Evolutionary conservation across 495 filamentous ascomycete species (phyloP).

Genomic region (Chaetomium fimeti): DNA sequence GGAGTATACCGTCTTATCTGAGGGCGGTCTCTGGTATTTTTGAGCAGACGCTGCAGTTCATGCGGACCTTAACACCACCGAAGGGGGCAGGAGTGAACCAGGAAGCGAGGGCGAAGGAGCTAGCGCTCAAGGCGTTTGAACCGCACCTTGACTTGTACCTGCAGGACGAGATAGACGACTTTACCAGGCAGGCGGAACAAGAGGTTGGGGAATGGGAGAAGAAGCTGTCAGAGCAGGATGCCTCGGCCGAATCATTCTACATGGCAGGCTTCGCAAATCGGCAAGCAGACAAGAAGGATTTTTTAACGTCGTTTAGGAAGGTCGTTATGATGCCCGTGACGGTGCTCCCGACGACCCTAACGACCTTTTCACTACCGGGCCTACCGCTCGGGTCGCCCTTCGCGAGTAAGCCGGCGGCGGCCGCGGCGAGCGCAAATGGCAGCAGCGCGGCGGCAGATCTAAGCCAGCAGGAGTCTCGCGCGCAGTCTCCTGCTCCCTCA

Average conservation of each 20-base stretch:
- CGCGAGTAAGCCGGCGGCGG: slow-evolving; percentile 43
- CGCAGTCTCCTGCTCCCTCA: slow-evolving; percentile 42
- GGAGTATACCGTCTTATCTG: slow-evolving; percentile 73
- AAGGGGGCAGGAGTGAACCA: slow-evolving; percentile 35
- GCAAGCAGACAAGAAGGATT: slow-evolving; percentile 94
- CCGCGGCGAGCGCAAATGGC: slow-evolving; percentile 33
- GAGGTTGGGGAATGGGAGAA: slow-evolving; percentile 86
- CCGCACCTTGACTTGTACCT: slow-evolving; percentile 91
- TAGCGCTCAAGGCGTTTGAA: slow-evolving; percentile 74
- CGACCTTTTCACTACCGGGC: slow-evolving; percentile 46
- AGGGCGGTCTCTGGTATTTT: slow-evolving; percentile 84
- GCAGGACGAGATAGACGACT: slow-evolving; percentile 85
- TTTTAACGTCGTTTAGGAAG: slow-evolving; percentile 94
- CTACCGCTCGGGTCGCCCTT: slow-evolving; percentile 49
- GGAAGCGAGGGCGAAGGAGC: slow-evolving; percentile 52
- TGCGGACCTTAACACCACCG: slow-evolving; percentile 61
- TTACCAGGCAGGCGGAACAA: slow-evolving; percentile 68
- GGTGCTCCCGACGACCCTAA: slow-evolving; percentile 61
- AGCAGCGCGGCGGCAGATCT: slow-evolving; percentile 28
- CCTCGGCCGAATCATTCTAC: slow-evolving; percentile 85
- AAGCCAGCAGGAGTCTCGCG: slow-evolving; percentile 45
- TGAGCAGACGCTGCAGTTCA: slow-evolving; percentile 75
- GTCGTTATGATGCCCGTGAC: slow-evolving; percentile 98
- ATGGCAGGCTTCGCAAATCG: slow-evolving; percentile 86
- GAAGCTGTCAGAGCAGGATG: slow-evolving; percentile 85